These are phyloP conservation scores for Beta vulgaris DNA, from an alignment of 148 eudicot species.

Conservation along the genomic window DNA sequence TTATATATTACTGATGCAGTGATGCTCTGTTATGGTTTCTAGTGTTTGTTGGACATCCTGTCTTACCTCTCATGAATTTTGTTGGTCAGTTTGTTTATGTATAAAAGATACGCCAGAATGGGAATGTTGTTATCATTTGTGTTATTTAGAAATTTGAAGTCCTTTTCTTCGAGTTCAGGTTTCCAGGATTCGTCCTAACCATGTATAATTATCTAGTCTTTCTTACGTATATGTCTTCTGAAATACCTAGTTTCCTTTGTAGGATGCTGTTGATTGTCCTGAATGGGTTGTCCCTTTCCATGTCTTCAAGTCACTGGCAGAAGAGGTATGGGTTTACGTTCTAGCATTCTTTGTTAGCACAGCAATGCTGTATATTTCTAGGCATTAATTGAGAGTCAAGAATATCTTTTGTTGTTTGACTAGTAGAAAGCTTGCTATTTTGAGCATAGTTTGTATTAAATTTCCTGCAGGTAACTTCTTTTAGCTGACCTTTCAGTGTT, in stretches of 20 bases:
- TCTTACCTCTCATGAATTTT: neutral
- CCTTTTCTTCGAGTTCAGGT: neutral
- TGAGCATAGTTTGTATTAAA: neutral
- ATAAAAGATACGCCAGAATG: neutral
- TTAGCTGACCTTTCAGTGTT: neutral
- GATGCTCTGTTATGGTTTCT: too few relatives aligned
- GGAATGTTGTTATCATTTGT: neutral
- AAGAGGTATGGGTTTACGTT: slow-evolving; percentile 53
- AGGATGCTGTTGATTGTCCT: slow-evolving; percentile 99
- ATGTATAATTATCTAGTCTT: neutral
- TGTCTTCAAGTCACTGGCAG: slow-evolving; percentile 86
- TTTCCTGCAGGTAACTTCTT: neutral
- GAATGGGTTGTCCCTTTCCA: slow-evolving; percentile 96
- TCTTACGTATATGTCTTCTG: neutral
- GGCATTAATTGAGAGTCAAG: neutral
- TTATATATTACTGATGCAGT: neutral
- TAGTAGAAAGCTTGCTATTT: neutral
- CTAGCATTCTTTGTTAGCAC: slow-evolving; percentile 1
- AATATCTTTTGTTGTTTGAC: neutral
- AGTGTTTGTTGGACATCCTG: neutral
- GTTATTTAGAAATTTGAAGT: neutral
- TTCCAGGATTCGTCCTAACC: neutral
- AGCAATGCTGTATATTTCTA: neutral
- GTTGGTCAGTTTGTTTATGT: neutral
- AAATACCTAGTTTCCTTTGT: slow-evolving; percentile 19